Evolutionary conservation across 768 basidiomycete genomes (phyloP), one percentile per base, ranked within the genome.

Genomic region (Albatrellus ellisii): DNA sequence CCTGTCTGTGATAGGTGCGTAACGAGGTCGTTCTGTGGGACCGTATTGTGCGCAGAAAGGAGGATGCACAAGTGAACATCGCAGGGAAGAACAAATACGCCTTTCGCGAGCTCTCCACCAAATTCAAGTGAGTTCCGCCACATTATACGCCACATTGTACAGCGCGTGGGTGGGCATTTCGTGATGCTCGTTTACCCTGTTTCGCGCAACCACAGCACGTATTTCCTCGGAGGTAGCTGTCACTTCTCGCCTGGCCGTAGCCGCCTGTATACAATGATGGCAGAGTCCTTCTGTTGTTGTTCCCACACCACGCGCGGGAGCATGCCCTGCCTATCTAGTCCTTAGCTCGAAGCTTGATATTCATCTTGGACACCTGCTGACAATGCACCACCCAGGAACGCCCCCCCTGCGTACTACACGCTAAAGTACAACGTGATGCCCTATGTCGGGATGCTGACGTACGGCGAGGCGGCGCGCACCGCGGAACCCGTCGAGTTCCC

Each of bases 391-490:
- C 36, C n/a, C 52, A 89, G 87, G 55, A 70, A 77, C 53, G 70
- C 72, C 24, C 62, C 70, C 11, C 66, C 80, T 12, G 77, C 80
- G 5, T 64, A 74, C 45, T 91, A 85, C 56, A 64, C 72, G 1
- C 68, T 94, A 21, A 84, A 81, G 53, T 94, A 91, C 62, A 89
- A 91, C 54, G 55, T 89, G 25, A 91, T 92, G 87, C 90, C 90
- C 6, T 79, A 82, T 54, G 84, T 92, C 15, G 90, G 90, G 15
- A 51, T 77, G 33, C 68, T 91, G 36, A 78, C 72, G 2, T 82
- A 80, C 39, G 89, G 87, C 20, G 81, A 86, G 56, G 86, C 77
- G 11, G 66, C 66, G 36, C 64, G 67, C 36, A 70, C 66, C 27
- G 46, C 45, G 15, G 52, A 59, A 43, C 57, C 63, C 20, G 54